Evolutionary conservation across 768 basidiomycete genomes (phyloP), one percentile per base, ranked within the genome.

Genomic region (Hericium coralloides): DNA sequence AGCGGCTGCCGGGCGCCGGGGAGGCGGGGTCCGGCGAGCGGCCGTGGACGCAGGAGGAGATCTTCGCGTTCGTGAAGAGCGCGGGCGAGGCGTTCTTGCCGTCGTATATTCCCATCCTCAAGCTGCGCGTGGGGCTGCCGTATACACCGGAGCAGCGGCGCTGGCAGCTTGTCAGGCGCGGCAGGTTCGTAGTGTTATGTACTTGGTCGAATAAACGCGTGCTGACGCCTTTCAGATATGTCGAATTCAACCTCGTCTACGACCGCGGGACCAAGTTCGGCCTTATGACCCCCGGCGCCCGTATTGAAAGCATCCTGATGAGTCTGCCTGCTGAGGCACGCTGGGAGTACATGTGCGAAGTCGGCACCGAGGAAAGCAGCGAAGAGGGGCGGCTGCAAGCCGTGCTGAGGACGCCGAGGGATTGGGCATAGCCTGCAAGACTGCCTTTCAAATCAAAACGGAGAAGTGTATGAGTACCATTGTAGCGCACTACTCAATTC

Each of bases 81-180:
- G 77, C 89, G 39, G 90, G 90, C 2, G 76, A 87, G 62, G 81
- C 92, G 2, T 97, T 98, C 70, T 64, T 95, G 20, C 92, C 91
- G 7, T 89, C 92, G 4, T 98, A 98, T 69, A 63, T 97, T 48
- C 95, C 97, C 18, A 88, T 98, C 67, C 76, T 99, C 45, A 64
- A 78, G 56, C 74, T 74, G 38, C 79, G 89, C 12, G 75, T 77
- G 53, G 58, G 66, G 10, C 79, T 78, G 51, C 79, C 83, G 23
- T 82, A 74, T 61, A 81, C 82, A 4, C 84, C 87, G 3, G 72
- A 77, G 31, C 76, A 91, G 59, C 81, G 93, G 50, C 78, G 95
- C 52, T 99, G 97, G 97, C 95, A 98, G 70, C 81, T 95, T 55
- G 64, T 99, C 25, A 79, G 97, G 43, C 76, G 95, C 23, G 95